Conservation (phyloP, 495 filamentous ascomycete genomes). For the Penicillium manginii region DNA sequence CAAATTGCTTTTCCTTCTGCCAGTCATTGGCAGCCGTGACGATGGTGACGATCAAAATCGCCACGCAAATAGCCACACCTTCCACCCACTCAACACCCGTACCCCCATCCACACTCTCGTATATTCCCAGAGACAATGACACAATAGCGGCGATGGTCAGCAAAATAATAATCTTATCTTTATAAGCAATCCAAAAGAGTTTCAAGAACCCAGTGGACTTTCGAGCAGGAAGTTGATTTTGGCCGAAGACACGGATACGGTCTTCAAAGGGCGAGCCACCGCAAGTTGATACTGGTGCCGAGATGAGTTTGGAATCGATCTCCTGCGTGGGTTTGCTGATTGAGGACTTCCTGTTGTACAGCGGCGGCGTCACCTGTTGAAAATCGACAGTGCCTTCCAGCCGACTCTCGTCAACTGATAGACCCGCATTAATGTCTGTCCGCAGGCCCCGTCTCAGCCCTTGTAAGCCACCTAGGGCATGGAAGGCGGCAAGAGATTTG, state of each 20-base stretch:
- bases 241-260: slow-evolving; percentile 71
- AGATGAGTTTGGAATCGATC: not conserved
- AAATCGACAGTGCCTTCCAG: slow-evolving; percentile 63
- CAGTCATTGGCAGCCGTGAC: slow-evolving; percentile 78
- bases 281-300: slow-evolving; percentile 15
- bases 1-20: slow-evolving; percentile 80
- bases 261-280: slow-evolving; percentile 55
- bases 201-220: slow-evolving; percentile 73
- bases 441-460: slow-evolving; percentile 71
- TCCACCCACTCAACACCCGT: slow-evolving; percentile 75
- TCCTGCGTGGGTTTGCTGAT: slow-evolving; percentile 15
- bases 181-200: slow-evolving; percentile 83
- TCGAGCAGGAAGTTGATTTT: slow-evolving; percentile 75
- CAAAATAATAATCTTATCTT: slow-evolving; percentile 84
- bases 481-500: slow-evolving; percentile 73
- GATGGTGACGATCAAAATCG: slow-evolving; percentile 74
- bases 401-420: slow-evolving; percentile 66
- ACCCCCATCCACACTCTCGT: slow-evolving; percentile 56
- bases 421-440: slow-evolving; percentile 64
- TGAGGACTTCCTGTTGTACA: slow-evolving; percentile 16
- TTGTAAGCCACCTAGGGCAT: slow-evolving; percentile 65
- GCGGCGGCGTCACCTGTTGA: slow-evolving; percentile 56
- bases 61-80: slow-evolving; percentile 76
- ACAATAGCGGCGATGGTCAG: slow-evolving; percentile 73
- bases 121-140: slow-evolving; percentile 72